phyloP scores from a whole-genome alignment of 768 basidiomycete species.

The Serendipita vermifera region DNA sequence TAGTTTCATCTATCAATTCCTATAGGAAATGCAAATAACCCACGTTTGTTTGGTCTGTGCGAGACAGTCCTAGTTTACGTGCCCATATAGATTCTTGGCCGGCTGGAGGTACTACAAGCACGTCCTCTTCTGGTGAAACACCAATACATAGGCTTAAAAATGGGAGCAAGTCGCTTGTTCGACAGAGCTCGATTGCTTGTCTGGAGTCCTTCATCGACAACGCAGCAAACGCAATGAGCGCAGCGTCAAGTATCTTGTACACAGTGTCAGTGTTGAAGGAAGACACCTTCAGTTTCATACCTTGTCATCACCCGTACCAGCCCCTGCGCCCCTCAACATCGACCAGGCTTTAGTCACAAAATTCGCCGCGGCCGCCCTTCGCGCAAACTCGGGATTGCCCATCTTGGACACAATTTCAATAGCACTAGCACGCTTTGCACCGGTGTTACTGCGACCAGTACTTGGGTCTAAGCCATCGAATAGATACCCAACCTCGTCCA shows the following conservation, averaged over 20 bases:
- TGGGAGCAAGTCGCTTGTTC: constrained; percentile 21
- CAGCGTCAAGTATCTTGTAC: constrained; percentile 49
- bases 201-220: constrained; percentile 47
- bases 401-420: constrained; percentile 64
- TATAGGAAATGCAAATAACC: constrained; percentile 29
- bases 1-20: too few relatives aligned
- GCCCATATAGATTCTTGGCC: constrained; percentile 19
- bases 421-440: constrained; percentile 35
- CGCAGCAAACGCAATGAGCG: constrained; percentile 47
- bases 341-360: constrained; percentile 61
- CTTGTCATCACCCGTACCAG: constrained; percentile 43
- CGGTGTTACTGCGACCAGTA: constrained; percentile 37
- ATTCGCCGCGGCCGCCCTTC: constrained; percentile 66
- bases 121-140: constrained; percentile 5
- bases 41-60: constrained; percentile 43
- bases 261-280: not conserved
- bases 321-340: constrained; percentile 43
- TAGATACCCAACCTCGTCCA: constrained; percentile 75
- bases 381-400: constrained; percentile 59
- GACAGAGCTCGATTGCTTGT: constrained; percentile 40
- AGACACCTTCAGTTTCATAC: constrained; percentile 24
- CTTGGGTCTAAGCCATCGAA: constrained; percentile 57
- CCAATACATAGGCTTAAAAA: constrained; percentile 10
- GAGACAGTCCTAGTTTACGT: constrained; percentile 34
- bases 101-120: not conserved